Evolutionary conservation across 2,329 filamentous ascomycete genomes (phyloP).

Genomic region (Fusarium sp.): DNA sequence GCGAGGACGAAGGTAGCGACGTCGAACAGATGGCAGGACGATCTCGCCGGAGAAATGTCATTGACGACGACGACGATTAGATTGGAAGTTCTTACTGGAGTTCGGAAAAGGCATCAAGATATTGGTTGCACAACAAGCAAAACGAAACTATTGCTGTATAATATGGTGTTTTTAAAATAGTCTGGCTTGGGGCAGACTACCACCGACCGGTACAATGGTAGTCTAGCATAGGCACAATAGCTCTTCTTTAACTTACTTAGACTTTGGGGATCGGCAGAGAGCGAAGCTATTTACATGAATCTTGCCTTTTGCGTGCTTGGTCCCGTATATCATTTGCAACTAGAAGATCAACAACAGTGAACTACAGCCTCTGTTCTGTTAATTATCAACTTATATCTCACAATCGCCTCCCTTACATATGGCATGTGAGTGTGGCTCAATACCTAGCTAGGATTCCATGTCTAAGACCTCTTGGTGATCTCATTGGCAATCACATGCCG

Average conservation of each 20-base stretch:
- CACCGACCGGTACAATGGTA: not conserved
- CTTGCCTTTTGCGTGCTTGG: not conserved
- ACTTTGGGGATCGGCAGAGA: constrained; percentile 4
- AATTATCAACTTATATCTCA: not conserved
- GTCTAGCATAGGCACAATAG: not conserved
- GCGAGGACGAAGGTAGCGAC: constrained; percentile 61
- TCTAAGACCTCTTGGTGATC: constrained; percentile 35
- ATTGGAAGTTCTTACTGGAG: constrained; percentile 1
- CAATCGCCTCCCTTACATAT: constrained; percentile 5
- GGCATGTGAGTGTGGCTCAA: constrained; percentile 21
- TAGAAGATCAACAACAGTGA: not conserved
- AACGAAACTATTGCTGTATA: constrained; percentile 27
- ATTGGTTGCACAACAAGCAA: constrained; percentile 6
- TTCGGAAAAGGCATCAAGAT: constrained; percentile 1
- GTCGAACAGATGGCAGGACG: constrained; percentile 61
- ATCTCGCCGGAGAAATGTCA: constrained; percentile 64
- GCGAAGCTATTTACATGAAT: not conserved
- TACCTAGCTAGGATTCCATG: constrained; percentile 21
- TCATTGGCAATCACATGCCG: constrained; percentile 49
- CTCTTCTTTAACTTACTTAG: constrained; percentile 9
- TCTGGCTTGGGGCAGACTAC: constrained; percentile 1
- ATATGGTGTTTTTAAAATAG: constrained; percentile 20
- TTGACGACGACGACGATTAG: constrained; percentile 71
- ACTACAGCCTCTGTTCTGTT: not conserved
- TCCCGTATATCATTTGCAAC: not conserved